phyloP scores from a whole-genome alignment of 768 basidiomycete species.

The Gymnopilus junonius region DNA sequence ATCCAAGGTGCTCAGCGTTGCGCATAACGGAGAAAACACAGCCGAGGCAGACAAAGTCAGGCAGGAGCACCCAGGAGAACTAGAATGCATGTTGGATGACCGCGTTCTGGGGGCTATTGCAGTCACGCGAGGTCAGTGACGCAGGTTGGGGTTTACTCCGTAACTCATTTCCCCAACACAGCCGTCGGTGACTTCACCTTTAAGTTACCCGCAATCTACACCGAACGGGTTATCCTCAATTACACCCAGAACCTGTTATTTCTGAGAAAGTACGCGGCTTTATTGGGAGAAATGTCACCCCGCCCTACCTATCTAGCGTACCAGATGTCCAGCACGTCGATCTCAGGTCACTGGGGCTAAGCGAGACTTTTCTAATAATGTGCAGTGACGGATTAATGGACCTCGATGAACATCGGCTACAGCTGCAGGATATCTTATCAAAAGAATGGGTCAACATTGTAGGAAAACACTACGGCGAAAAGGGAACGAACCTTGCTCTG shows the following conservation, averaged over 20 bases:
- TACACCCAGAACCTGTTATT: constrained; percentile 40
- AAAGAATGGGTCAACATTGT: constrained; percentile 43
- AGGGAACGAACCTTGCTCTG: constrained; percentile 39
- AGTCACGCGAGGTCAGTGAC: constrained; percentile 53
- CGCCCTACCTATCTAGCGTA: constrained; percentile 54
- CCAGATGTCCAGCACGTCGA: constrained; percentile 48
- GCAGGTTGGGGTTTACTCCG: background rate
- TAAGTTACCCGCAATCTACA: constrained; percentile 54
- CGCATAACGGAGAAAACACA: constrained; percentile 53
- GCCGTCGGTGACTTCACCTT: constrained; percentile 60
- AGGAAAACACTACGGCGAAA: constrained; percentile 16
- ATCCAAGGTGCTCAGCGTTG: constrained; percentile 43
- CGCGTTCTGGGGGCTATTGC: constrained; percentile 60
- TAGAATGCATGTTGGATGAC: constrained; percentile 44
- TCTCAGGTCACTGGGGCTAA: constrained; percentile 26
- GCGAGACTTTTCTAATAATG: constrained; percentile 45
- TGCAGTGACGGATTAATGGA: constrained; percentile 59
- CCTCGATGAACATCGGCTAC: constrained; percentile 38
- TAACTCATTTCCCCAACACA: constrained; percentile 22
- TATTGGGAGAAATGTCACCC: constrained; percentile 49
- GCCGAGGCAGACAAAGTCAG: constrained; percentile 44
- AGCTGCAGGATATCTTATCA: constrained; percentile 30
- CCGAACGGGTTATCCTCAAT: constrained; percentile 49
- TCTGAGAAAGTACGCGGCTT: constrained; percentile 42
- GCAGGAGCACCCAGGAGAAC: constrained; percentile 51